Conservation (phyloP, 345 rosid species). For the Brassica nigra region DNA sequence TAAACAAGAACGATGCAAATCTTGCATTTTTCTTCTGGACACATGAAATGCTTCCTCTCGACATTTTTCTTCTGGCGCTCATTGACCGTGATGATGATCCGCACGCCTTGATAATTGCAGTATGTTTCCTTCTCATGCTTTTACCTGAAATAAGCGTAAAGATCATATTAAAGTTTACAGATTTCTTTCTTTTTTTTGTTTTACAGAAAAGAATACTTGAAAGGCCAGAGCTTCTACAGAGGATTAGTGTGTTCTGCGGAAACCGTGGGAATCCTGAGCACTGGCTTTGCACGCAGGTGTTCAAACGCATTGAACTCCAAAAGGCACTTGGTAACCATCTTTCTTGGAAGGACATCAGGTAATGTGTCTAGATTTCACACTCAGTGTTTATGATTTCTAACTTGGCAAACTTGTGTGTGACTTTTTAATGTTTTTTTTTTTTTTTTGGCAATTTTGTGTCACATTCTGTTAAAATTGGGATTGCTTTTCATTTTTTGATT, state of each 20-base stretch:
- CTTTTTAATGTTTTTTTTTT: background rate
- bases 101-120: constrained; percentile 89
- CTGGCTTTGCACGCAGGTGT: constrained; percentile 78
- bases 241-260: constrained; percentile 58
- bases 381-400: background rate
- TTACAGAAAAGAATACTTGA: constrained; percentile 50
- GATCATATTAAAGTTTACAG: background rate
- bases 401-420: constrained; percentile 17
- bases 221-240: constrained; percentile 75
- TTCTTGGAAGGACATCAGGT: constrained; percentile 98
- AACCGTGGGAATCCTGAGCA: constrained; percentile 84
- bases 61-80: constrained; percentile 88
- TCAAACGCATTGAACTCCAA: constrained; percentile 81
- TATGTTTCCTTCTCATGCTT: constrained; percentile 39
- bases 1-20: constrained; percentile 70
- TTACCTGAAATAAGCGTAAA: background rate
- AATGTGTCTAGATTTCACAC: constrained; percentile 18
- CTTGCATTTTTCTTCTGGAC: constrained; percentile 85
- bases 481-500: background rate
- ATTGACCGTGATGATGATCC: constrained; percentile 96
- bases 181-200: background rate
- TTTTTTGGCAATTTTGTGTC: background rate
- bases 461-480: constrained; percentile 6
- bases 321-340: constrained; percentile 98
- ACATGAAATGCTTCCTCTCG: constrained; percentile 92